phyloP scores from a whole-genome alignment of 2,329 filamentous ascomycete species.

The Cladosporium sp. region DNA sequence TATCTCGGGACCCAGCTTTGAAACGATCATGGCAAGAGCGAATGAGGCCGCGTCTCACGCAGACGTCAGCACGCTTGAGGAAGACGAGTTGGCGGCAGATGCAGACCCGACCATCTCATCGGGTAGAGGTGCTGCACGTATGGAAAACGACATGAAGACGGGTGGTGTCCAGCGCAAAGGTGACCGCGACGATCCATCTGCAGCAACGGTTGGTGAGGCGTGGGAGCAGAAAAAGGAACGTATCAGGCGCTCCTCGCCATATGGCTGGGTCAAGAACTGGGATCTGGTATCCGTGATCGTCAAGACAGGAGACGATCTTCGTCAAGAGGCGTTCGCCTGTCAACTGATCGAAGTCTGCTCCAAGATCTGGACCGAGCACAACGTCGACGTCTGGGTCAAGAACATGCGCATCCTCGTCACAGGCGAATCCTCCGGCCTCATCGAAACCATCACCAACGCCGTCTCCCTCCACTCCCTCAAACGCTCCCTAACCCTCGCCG shows the following conservation, averaged over 20 bases:
- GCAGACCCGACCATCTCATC: conserved; percentile 57
- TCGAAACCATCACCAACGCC: conserved; percentile 86
- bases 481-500: conserved; percentile 74
- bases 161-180: conserved; percentile 78
- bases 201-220: conserved; percentile 82
- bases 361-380: conserved; percentile 77
- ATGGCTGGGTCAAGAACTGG: conserved; percentile 90
- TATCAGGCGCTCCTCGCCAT: conserved; percentile 79
- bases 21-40: conserved; percentile 77
- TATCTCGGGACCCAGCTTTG: conserved; percentile 71
- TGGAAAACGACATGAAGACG: conserved; percentile 89
- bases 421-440: conserved; percentile 79
- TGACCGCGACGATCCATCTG: conserved; percentile 81
- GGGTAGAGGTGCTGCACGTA: conserved; percentile 75
- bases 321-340: conserved; percentile 84
- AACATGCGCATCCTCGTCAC: conserved; percentile 85
- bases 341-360: conserved; percentile 80
- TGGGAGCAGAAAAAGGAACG: conserved; percentile 84
- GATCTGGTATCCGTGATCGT: conserved; percentile 84
- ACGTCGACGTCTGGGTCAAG: conserved; percentile 82
- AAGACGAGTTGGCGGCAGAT: conserved; percentile 45
- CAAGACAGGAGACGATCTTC: conserved; percentile 79
- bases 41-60: conserved; percentile 55
- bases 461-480: conserved; percentile 86
- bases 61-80: conserved; percentile 58